These are phyloP conservation scores for Dioscorea cayenensis DNA, from an alignment of 116 monocot species.

Conservation along the genomic window DNA sequence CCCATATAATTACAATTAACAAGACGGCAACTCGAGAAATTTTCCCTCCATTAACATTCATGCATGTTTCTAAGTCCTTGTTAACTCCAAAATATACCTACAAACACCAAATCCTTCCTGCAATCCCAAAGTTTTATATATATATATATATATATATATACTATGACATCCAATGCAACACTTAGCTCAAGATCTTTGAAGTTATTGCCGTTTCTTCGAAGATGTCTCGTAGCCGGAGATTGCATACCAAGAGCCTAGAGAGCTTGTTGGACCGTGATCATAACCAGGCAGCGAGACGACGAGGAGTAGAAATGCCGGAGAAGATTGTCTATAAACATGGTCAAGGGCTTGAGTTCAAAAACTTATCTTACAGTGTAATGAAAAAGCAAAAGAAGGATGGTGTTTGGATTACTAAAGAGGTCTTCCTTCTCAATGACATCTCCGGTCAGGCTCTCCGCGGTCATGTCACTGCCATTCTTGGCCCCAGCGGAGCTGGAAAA, in stretches of 20 bases:
- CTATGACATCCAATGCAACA: neutral
- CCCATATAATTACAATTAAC: too few species aligned
- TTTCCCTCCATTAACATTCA: too few species aligned
- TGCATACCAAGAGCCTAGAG: constrained; percentile 15
- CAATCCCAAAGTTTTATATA: neutral
- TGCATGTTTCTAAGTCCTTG: too few species aligned
- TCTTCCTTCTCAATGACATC: constrained; percentile 35
- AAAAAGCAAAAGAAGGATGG: constrained; percentile 47
- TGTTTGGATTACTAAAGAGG: constrained; percentile 22
- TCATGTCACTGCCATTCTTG: constrained; percentile 35
- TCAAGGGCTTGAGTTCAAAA: constrained; percentile 38
- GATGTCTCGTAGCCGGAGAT: neutral
- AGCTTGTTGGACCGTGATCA: constrained; percentile 18
- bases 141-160: neutral
- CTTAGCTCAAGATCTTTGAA: neutral
- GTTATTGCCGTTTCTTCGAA: neutral
- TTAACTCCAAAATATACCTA: neutral
- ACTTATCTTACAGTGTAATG: constrained; percentile 39
- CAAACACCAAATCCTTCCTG: neutral
- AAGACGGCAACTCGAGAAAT: too few species aligned
- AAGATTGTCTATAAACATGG: constrained; percentile 14
- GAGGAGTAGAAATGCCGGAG: neutral
- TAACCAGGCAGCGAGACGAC: neutral
- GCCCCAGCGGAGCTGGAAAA: constrained; percentile 45
- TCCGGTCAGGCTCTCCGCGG: constrained; percentile 41